These are phyloP conservation scores for Solanum etuberosum DNA, from an alignment of 257 asterid genomes.

Conservation along the genomic window DNA sequence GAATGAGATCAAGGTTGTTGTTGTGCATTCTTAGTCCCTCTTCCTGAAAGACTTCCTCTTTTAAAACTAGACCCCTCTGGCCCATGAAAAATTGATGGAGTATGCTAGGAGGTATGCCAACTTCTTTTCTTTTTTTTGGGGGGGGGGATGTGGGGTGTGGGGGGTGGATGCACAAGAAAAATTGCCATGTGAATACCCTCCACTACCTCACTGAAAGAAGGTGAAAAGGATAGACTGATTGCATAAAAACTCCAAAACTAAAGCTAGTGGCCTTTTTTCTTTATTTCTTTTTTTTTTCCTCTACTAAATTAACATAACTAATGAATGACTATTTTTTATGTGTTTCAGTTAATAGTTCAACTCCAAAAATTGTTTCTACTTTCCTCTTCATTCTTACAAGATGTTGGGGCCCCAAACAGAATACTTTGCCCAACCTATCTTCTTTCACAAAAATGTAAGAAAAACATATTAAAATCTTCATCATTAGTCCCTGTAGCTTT, in stretches of 20 bases:
- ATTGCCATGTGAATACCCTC: neutral
- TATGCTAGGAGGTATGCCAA: neutral
- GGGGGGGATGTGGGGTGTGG: neutral
- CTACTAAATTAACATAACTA: neutral
- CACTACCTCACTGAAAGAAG: neutral
- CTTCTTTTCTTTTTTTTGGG: neutral
- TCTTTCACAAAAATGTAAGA: neutral
- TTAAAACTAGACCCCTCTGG: neutral
- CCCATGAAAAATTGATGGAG: neutral
- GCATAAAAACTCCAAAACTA: neutral
- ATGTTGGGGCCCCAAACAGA: neutral
- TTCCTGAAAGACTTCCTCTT: neutral
- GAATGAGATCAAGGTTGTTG: neutral
- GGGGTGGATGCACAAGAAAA: neutral
- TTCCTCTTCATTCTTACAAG: neutral
- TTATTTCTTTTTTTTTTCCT: neutral
- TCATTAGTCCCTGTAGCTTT: neutral
- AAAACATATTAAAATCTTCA: neutral
- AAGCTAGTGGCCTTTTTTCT: neutral
- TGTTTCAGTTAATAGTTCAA: neutral
- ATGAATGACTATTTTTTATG: neutral
- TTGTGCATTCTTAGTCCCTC: neutral
- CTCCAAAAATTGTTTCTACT: neutral
- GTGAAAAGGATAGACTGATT: neutral
- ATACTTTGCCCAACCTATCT: neutral